Base-by-base conservation (phyloP, 768 basidiomycete species). In the Phanerochaete carnosa region DNA sequence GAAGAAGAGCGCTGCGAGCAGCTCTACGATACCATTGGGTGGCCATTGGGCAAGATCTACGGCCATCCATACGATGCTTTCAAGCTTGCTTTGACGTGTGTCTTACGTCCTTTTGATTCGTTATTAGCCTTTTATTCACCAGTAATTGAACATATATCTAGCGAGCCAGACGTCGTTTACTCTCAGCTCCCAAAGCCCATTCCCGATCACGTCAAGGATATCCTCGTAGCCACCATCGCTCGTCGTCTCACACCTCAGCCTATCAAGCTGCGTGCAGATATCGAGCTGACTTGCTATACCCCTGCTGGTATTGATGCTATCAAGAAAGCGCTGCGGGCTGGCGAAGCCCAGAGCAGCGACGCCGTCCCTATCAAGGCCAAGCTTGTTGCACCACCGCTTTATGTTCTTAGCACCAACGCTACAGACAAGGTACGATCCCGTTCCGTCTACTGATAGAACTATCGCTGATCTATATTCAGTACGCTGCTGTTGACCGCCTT, bases 51-150 rank as follows among this genome's bases (percentile, higher is more conserved):
- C 16, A 85, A 85, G 74, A 92, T 88, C 71, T 99, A 94, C 65
- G 95, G 95, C 0, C 95, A 98, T 73, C 84, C 95, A 0, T 96
- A 97, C 74, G 97, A 98, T 72, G 96, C 96, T 0, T 99, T 98
- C 82, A 98, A 98, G 74, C 82, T 97, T 47, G 87, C 93, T n/a
- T 79, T 98, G 57, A 91, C 91, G 96, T 96, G 68, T 62, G 92
- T 78, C 2, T 13, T 52, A 13, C 29, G 15, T 56, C 19, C 19
- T 43, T 43, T 43, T 19, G n/a, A 19, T 12, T 26, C 25, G 22
- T 19, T n/a, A 19, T 46, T 25, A 23, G 55, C 35, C 22, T 22
- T 19, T 45, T 45, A 43, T 29, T 57, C 2, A 33, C 46, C 26
- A 6, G 23, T 16, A 50, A 37, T 37, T 29, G n/a, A 12, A 43